These are phyloP conservation scores for Tuber borchii DNA, from an alignment of 495 filamentous ascomycete genomes.

Conservation along the genomic window DNA sequence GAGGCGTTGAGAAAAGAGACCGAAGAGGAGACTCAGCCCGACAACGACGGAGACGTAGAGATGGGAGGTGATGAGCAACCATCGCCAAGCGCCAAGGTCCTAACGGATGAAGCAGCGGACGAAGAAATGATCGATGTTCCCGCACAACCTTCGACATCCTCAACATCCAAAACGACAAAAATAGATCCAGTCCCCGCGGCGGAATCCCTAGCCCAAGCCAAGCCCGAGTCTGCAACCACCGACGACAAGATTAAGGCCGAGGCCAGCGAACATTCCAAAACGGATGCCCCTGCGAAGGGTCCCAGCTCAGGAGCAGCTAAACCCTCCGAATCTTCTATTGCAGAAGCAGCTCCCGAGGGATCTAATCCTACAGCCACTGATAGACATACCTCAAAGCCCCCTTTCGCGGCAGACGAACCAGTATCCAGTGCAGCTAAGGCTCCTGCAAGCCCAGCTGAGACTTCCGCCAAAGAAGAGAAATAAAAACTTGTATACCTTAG, in stretches of 20 bases:
- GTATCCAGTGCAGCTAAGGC: background rate
- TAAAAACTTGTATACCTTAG: background rate
- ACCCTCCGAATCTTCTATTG: background rate
- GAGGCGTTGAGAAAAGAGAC: constrained; percentile 48
- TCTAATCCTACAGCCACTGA: background rate
- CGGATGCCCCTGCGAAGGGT: background rate
- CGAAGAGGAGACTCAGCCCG: constrained; percentile 45
- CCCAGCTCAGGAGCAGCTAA: background rate
- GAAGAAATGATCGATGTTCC: constrained; percentile 37
- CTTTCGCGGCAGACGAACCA: background rate
- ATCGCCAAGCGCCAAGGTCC: constrained; percentile 41
- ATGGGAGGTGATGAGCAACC: constrained; percentile 55
- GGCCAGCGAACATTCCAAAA: background rate
- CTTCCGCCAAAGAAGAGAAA: background rate
- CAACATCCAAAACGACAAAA: background rate
- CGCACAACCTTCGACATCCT: constrained; percentile 6
- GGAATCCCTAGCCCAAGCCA: background rate
- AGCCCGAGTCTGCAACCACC: background rate
- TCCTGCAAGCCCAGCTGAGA: background rate
- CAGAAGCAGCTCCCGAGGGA: constrained; percentile 1
- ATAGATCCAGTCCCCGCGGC: background rate
- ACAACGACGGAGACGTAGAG: constrained; percentile 51
- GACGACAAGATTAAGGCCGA: background rate
- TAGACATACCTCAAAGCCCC: background rate
- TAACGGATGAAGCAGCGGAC: constrained; percentile 45